phyloP scores from a whole-genome alignment of 257 asterid genomes.

The Thymus quinquecostatus region DNA sequence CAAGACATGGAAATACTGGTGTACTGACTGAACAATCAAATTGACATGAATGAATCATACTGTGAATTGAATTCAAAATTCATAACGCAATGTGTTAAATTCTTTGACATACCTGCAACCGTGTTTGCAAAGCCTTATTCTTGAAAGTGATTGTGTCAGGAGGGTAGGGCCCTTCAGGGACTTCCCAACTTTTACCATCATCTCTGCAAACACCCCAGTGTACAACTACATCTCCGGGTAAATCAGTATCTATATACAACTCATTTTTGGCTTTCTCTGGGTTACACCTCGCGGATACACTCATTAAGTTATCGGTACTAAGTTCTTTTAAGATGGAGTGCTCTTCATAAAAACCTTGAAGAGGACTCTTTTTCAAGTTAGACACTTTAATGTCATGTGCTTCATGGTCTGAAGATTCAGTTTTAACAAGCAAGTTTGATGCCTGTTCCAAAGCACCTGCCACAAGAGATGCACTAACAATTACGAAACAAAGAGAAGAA shows the following conservation, averaged over 20 bases:
- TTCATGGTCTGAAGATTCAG: conserved; percentile 50
- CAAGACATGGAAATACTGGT: conserved; percentile 27
- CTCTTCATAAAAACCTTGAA: conserved; percentile 81
- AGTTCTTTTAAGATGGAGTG: conserved; percentile 65
- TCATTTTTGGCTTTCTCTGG: conserved; percentile 54
- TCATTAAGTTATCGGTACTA: conserved; percentile 48
- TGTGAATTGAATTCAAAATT: conserved; percentile 1
- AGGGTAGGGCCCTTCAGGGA: no score
- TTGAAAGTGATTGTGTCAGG: no score
- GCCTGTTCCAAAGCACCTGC: conserved; percentile 62
- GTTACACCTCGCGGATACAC: conserved; percentile 61
- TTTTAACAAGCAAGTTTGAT: conserved; percentile 54
- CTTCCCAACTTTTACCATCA: conserved; percentile 13
- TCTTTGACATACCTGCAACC: no score
- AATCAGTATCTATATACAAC: conserved; percentile 78
- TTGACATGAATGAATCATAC: not conserved
- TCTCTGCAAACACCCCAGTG: conserved; percentile 95
- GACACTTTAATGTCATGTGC: conserved; percentile 36
- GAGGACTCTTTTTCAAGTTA: conserved; percentile 39
- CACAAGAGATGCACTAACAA: conserved; percentile 30
- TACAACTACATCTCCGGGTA: conserved; percentile 79
- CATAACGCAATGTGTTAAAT: not conserved
- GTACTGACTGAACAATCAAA: conserved; percentile 14
- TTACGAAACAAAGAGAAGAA: conserved; percentile 19
- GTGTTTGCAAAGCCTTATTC: no score